A percentile compares a stretch with the other conserved stretches of the same genome.
These are phyloP conservation scores for Paramecium primaurelia DNA, from an alignment of 73 alveolate genomes.

Conservation along the genomic window DNA sequence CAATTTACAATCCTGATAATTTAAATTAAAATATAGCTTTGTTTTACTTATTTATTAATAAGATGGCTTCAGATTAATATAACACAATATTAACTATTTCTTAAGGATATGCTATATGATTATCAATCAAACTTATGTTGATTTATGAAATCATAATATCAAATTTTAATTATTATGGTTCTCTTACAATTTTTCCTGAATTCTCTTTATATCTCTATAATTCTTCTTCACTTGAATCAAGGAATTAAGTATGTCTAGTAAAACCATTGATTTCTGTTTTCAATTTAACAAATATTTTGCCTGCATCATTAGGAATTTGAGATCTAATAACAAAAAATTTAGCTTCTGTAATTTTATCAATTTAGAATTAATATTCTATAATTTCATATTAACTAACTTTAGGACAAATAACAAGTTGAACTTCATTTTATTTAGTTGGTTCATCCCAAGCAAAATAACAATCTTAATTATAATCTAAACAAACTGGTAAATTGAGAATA, in stretches of 20 bases:
- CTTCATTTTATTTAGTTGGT: neutral
- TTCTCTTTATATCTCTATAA: neutral
- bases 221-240: slow-evolving; percentile 8
- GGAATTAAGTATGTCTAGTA: neutral
- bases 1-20: neutral
- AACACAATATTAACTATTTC: neutral
- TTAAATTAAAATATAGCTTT: neutral
- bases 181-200: neutral
- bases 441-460: neutral
- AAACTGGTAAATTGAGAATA: neutral
- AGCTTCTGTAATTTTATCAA: neutral
- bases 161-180: neutral
- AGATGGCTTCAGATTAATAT: neutral
- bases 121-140: neutral
- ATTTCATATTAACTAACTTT: neutral
- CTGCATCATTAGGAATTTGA: neutral
- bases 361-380: neutral
- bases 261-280: neutral
- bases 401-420: neutral
- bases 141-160: neutral
- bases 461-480: neutral
- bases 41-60: neutral
- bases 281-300: neutral
- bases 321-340: neutral
- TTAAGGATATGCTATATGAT: neutral